Base-by-base conservation (phyloP, 1,284 basidiomycete species). In the Grifola frondosa region DNA sequence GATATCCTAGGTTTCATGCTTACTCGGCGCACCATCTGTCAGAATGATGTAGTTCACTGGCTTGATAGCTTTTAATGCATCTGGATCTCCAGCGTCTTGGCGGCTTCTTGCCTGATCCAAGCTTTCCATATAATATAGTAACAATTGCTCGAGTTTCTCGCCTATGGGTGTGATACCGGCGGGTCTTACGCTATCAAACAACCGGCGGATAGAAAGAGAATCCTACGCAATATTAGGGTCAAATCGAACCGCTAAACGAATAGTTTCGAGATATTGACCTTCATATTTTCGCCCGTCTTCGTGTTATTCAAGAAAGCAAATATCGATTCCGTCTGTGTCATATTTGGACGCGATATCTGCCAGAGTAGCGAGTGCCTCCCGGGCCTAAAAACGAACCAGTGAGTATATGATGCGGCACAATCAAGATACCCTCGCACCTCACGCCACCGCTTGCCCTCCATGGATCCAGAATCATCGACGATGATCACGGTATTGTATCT, bases 21-120 rank as follows among this genome's bases (percentile, higher is more conserved):
- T 50, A 80, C 80, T 75, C 3, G 79, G 71, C 15, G 62, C 69
- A 11, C 83, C 82, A 50, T 85, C 82, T 0, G 82, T 84, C 37
- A 85, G 69, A 19, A 84, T 60, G 20, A 85, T 73, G 44, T 73
- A 75, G 52, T 82, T 82, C 22, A 81, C 59, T 0, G 79, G 80
- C 54, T 80, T 84, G 5, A 77, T 63, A 9, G 53, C 48, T 37
- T 63, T 57, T 41, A 70, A 38, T 1, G 61, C 57, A 3, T 46
- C 46, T 3, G 37, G 25, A 28, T 69, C 65, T 5, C 64, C 68
- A 12, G 42, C 57, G n/a, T 56, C 58, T 21, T 50, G 56, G 23
- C 36, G 57, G 16, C 49, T 54, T 28, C 66, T 60, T 1, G 69
- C 69, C 4, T 43, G 32, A 44, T 81, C 74, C 4, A 80, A 63